Evolutionary conservation across 73 alveolate species (phyloP).

Genomic region (Tetrahymena borealis): DNA sequence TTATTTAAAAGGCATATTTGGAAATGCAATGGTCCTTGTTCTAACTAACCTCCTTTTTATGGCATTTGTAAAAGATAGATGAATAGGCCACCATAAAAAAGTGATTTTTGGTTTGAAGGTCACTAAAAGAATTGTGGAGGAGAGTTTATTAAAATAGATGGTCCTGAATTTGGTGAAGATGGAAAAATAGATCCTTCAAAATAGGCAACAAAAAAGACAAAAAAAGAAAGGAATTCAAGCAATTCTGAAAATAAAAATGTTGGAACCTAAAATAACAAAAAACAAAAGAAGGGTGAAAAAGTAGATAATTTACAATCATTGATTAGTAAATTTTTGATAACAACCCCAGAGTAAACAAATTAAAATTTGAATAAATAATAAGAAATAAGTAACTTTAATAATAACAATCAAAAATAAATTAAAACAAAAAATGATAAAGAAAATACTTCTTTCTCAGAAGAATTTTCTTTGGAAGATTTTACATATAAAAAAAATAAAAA

Average conservation of each 20-base stretch:
- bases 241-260: not conserved
- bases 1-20: constrained; percentile 68
- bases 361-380: no score
- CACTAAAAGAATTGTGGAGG: constrained; percentile 76
- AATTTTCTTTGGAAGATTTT: no score
- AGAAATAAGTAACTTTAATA: no score
- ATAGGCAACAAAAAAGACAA: not conserved
- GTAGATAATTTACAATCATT: not conserved
- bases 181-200: not conserved
- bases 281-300: not conserved
- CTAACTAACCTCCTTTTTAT: constrained; percentile 63
- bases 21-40: constrained; percentile 81
- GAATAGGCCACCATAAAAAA: constrained; percentile 45
- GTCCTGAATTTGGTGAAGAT: constrained; percentile 39
- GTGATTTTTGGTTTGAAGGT: constrained; percentile 52
- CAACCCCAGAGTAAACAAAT: not conserved
- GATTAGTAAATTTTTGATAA: not conserved
- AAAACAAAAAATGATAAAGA: no score
- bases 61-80: constrained; percentile 70
- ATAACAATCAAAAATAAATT: no score
- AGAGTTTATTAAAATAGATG: constrained; percentile 54
- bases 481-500: no score
- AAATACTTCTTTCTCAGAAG: no score
- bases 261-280: not conserved
- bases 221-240: not conserved